Conservation (phyloP, 495 filamentous ascomycete species). For the Aspergillus wentii region DNA sequence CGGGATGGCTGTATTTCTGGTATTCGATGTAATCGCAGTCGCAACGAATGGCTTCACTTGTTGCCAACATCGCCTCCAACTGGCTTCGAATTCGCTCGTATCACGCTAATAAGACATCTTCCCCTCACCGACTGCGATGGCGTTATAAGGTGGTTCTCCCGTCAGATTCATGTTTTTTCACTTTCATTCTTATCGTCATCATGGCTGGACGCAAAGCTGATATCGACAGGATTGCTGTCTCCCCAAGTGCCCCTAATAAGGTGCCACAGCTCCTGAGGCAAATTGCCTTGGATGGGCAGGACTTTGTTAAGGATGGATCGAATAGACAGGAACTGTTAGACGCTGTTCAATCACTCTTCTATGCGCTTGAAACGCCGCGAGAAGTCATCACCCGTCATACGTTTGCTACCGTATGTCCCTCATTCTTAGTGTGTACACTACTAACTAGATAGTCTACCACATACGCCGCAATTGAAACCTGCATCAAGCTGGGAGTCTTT, state of each 20-base stretch:
- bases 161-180: neutral
- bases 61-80: no score
- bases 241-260: conserved; percentile 19
- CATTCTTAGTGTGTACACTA: neutral
- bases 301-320: conserved; percentile 11
- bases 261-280: conserved; percentile 22
- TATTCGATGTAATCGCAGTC: no score
- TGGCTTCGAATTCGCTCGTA: no score
- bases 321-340: conserved; percentile 22
- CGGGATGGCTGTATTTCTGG: no score
- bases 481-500: conserved; percentile 31
- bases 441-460: conserved; percentile 12
- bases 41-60: no score
- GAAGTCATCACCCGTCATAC: conserved; percentile 36
- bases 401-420: conserved; percentile 27
- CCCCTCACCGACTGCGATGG: no score
- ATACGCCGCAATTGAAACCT: conserved; percentile 28
- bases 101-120: no score
- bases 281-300: conserved; percentile 14
- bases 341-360: conserved; percentile 22
- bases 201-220: no score
- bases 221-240: conserved; percentile 15
- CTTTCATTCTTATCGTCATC: no score
- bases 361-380: conserved; percentile 36
- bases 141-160: no score